These are phyloP conservation scores for Eudorina sp. DNA, from an alignment of 139 green algal genomes.

Conservation along the genomic window DNA sequence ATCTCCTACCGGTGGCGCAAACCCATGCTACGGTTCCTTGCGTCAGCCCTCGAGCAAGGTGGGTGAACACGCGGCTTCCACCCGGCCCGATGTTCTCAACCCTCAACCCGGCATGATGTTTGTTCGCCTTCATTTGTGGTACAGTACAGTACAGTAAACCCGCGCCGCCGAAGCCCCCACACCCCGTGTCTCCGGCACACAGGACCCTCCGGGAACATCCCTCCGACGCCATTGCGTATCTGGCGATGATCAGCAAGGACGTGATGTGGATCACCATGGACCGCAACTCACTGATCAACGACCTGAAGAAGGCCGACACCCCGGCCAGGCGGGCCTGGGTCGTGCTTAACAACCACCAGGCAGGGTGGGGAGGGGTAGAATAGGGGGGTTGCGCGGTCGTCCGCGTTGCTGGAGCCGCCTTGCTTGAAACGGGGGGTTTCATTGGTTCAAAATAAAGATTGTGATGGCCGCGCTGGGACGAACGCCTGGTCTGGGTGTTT, in stretches of 20 bases:
- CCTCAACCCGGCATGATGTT: no score
- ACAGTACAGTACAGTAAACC: no score
- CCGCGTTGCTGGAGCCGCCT: no score
- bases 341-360: conserved; percentile 41
- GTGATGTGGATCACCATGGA: conserved; percentile 51
- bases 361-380: background rate
- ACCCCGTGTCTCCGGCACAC: background rate
- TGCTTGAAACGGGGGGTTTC: no score
- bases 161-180: no score
- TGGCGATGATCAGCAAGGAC: conserved; percentile 44
- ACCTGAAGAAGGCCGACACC: conserved; percentile 25
- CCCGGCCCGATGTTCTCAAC: no score
- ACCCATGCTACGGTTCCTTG: no score
- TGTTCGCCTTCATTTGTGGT: no score
- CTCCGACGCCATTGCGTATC: conserved; percentile 26
- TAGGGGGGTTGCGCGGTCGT: no score
- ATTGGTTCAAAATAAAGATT: no score
- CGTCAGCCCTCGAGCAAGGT: no score
- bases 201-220: background rate
- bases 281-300: conserved; percentile 30
- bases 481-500: background rate
- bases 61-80: no score
- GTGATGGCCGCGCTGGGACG: background rate
- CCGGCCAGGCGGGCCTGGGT: background rate
- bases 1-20: conserved; percentile 38